Evolutionary conservation across 2,329 filamentous ascomycete species (phyloP).

Genomic region (Penicillium brevicompactum): DNA sequence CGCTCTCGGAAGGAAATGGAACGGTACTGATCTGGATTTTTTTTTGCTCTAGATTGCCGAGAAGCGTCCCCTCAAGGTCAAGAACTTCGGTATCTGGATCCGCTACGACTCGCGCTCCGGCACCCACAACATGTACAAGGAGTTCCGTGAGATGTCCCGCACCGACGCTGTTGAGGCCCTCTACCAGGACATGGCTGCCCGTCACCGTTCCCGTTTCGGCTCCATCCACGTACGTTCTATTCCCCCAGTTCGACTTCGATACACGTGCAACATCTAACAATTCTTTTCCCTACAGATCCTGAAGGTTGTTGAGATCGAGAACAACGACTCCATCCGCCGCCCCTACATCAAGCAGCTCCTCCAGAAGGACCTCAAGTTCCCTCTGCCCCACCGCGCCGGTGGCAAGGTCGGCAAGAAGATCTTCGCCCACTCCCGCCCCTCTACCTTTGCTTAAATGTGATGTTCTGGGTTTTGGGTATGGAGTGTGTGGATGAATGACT

Average conservation of each 20-base stretch:
- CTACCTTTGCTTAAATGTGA: conserved; percentile 89
- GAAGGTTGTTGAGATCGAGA: conserved; percentile 96
- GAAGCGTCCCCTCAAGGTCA: conserved; percentile 99
- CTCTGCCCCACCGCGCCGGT: conserved; percentile 87
- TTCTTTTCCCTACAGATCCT: conserved; percentile 69
- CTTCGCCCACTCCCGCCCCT: conserved; percentile 89
- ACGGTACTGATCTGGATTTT: conserved; percentile 13
- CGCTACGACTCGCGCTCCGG: conserved; percentile 99
- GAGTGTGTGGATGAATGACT: conserved; percentile 46
- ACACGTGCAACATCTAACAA: conserved; percentile 14
- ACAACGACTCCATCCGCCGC: conserved; percentile 90
- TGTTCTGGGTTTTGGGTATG: conserved; percentile 36
- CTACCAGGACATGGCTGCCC: conserved; percentile 99
- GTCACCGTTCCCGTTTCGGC: conserved; percentile 96
- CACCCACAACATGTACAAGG: conserved; percentile 99
- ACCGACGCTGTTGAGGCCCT: conserved; percentile 93
- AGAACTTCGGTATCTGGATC: conserved; percentile 99
- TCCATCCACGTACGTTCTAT: conserved; percentile 85
- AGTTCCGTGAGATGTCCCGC: conserved; percentile 99
- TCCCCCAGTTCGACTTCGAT: neutral
- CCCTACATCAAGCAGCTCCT: conserved; percentile 99
- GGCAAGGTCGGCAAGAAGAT: conserved; percentile 87
- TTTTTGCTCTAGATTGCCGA: conserved; percentile 73
- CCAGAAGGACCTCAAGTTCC: conserved; percentile 94
- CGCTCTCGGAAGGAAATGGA: conserved; percentile 2